Conservation (phyloP, 1,284 basidiomycete genomes). For the Volvariella volvacea region DNA sequence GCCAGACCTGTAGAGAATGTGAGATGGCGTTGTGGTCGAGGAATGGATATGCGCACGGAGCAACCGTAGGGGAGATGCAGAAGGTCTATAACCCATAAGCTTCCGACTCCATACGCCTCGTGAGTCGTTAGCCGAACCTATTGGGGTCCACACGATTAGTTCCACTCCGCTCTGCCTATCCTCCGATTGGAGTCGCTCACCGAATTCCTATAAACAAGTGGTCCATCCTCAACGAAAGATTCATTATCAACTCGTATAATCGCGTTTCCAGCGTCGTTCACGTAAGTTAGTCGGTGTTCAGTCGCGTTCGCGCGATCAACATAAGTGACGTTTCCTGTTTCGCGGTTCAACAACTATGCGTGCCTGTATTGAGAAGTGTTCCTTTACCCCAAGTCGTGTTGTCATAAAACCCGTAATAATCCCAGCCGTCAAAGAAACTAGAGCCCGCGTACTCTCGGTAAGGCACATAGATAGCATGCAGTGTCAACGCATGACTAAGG, state of each 20-base stretch:
- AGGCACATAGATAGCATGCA: conserved; percentile 29
- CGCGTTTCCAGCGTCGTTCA: conserved; percentile 47
- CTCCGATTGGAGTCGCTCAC: conserved; percentile 35
- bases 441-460: conserved; percentile 43
- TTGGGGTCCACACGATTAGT: not conserved
- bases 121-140: conserved; percentile 48
- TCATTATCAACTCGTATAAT: conserved; percentile 57
- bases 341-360: not conserved
- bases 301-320: conserved; percentile 36
- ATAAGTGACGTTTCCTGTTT: conserved; percentile 53
- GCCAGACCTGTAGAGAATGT: conserved; percentile 34
- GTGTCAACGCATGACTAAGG: no score
- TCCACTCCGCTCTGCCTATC: no score
- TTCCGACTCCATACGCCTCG: conserved; percentile 45
- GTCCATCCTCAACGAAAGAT: conserved; percentile 35
- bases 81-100: conserved; percentile 49
- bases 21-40: conserved; percentile 8
- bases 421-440: conserved; percentile 55
- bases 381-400: conserved; percentile 56
- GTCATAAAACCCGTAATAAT: conserved; percentile 51
- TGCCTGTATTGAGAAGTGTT: not conserved
- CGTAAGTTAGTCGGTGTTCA: conserved; percentile 40
- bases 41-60: conserved; percentile 35
- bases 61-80: conserved; percentile 60
- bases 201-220: conserved; percentile 46